These are phyloP conservation scores for Coemansia sp. DNA, from an alignment of 192 early-diverging fungal species.

Conservation along the genomic window DNA sequence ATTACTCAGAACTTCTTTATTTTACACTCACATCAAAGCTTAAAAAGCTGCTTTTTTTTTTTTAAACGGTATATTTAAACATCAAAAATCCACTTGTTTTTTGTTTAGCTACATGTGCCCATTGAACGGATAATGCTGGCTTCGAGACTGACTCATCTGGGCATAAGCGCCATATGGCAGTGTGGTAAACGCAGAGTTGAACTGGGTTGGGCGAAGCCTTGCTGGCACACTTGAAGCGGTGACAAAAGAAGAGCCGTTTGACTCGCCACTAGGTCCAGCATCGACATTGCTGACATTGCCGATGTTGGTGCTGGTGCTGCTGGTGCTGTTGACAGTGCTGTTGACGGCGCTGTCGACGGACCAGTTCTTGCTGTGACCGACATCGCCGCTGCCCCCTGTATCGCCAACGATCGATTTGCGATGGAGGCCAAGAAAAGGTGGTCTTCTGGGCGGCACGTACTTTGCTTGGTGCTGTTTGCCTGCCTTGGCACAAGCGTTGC, in stretches of 20 bases:
- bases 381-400: background rate
- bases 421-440: constrained; percentile 43
- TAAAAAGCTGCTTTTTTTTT: too few relatives aligned
- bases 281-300: background rate
- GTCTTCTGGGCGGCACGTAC: constrained; percentile 39
- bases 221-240: background rate
- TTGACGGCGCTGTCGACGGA: background rate
- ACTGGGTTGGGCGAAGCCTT: constrained; percentile 40
- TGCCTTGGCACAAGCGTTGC: constrained; percentile 8
- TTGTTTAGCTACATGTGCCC: background rate
- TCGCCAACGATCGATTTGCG: constrained; percentile 17
- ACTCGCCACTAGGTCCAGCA: background rate
- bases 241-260: background rate
- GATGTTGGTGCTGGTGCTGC: background rate
- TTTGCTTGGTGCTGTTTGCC: constrained; percentile 1
- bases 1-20: too few relatives aligned
- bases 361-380: too few relatives aligned
- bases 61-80: too few relatives aligned
- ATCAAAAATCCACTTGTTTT: too few relatives aligned
- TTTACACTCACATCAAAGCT: too few relatives aligned
- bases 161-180: constrained; percentile 44
- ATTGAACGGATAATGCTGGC: constrained; percentile 5
- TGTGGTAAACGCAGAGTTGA: constrained; percentile 52
- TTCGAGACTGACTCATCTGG: constrained; percentile 20
- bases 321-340: background rate